phyloP scores from a whole-genome alignment of 2,329 filamentous ascomycete species.

The Fusarium duplospermum region DNA sequence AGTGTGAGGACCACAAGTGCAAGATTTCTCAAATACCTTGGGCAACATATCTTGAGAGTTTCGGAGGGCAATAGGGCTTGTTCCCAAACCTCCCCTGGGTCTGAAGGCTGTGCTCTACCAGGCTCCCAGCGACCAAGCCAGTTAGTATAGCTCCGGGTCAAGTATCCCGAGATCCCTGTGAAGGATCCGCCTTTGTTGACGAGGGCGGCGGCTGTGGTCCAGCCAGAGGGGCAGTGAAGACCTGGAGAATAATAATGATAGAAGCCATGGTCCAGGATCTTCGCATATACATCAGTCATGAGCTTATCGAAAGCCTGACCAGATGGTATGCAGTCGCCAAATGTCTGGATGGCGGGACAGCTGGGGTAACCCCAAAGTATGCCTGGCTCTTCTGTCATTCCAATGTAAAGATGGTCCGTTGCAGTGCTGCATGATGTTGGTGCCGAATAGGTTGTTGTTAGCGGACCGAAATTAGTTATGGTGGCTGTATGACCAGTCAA shows the following conservation, averaged over 20 bases:
- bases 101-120: neutral
- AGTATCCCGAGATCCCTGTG: conserved; percentile 5
- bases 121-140: neutral
- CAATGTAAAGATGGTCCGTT: conserved; percentile 9
- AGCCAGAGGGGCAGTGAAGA: conserved; percentile 34
- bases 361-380: conserved; percentile 12
- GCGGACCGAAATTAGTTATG: conserved; percentile 43
- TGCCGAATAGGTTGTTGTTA: conserved; percentile 43
- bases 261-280: conserved; percentile 11
- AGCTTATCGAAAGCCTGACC: conserved; percentile 27
- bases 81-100: conserved; percentile 7
- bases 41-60: conserved; percentile 39
- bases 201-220: conserved; percentile 37
- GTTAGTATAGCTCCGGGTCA: neutral
- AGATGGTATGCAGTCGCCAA: conserved; percentile 36
- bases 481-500: conserved; percentile 10
- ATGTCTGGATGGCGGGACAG: conserved; percentile 6
- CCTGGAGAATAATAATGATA: conserved; percentile 41
- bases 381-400: neutral
- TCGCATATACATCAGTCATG: neutral
- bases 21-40: conserved; percentile 18
- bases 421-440: conserved; percentile 33
- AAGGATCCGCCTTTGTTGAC: conserved; percentile 6
- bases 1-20: neutral
- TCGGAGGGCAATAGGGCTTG: conserved; percentile 20